Base-by-base conservation (phyloP, 1,284 basidiomycete species). In the Heterobasidion irregulare region DNA sequence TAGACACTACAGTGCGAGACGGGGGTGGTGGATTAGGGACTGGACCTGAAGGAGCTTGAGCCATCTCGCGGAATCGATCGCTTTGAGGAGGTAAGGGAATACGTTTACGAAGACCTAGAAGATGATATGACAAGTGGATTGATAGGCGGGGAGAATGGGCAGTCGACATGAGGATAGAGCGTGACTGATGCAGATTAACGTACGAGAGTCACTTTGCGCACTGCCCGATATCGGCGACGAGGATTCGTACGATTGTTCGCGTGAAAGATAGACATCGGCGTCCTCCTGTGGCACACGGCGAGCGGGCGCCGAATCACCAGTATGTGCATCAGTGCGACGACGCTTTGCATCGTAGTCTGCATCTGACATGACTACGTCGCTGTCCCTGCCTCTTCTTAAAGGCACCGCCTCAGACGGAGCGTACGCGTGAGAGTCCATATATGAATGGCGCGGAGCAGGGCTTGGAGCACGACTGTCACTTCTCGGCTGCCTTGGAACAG, bases 191-290 rank as follows among this genome's bases (percentile, higher is more conserved):
- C 52, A 57, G 65, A 59, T 60, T 67, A 65, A 76, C 73, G 68
- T 72, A 77, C 75, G 73, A 64, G 58, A 56, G 45, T 76, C 73
- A 61, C 62, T 58, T 60, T 66, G 63, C 54, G 63, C n/a, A 41
- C 38, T 55, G 38, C 63, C 18, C 15, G 61, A 56, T 32, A 62
- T 61, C 50, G 60, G 56, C 51, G 57, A 61, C 50, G 54, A 55
- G 45, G 55, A 36, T 43, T 58, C 41, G 1, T 52, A 36, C 35
- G 64, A 60, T 13, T 19, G 9, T 48, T 64, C 43, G 65, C 59
- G 32, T 58, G 59, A 13, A 56, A 55, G 19, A 55, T 48, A n/a
- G 59, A 47, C 13, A 56, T 55, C 41, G 53, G 57, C 15, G 53
- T 46, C 7, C 45, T 57, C 13, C 47, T 43, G 18, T 53, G 47